phyloP scores from a whole-genome alignment of 129 eudicot species.

The Lactuca saligna region DNA sequence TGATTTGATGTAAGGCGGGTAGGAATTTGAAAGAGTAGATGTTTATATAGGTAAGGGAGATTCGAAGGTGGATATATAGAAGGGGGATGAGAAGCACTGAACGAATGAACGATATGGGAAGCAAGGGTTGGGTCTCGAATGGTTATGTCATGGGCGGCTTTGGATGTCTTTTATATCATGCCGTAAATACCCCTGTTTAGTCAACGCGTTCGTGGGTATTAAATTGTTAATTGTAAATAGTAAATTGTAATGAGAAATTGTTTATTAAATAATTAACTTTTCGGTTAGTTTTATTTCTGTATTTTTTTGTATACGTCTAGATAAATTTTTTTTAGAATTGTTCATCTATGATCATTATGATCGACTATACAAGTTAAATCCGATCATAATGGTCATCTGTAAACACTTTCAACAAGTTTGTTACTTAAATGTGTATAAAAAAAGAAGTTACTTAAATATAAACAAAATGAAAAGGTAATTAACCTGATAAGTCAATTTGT shows the following conservation, averaged over 20 bases:
- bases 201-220: background rate
- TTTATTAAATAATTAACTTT: too few relatives aligned
- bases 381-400: too few relatives aligned
- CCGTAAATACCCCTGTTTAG: background rate
- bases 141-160: conserved; percentile 7
- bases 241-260: background rate
- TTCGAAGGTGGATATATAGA: conserved; percentile 11
- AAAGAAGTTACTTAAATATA: too few relatives aligned
- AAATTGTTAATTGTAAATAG: background rate
- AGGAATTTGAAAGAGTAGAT: conserved; percentile 15
- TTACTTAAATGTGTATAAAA: too few relatives aligned
- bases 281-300: too few relatives aligned
- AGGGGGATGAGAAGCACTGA: background rate
- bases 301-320: too few relatives aligned
- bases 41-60: background rate
- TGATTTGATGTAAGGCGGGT: conserved; percentile 2
- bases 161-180: background rate
- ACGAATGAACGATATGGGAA: conserved; percentile 6
- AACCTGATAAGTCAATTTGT: too few relatives aligned
- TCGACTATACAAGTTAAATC: too few relatives aligned
- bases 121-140: conserved; percentile 10
- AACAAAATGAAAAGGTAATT: too few relatives aligned
- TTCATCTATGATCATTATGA: too few relatives aligned
- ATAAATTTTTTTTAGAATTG: too few relatives aligned
- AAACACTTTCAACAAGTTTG: too few relatives aligned